phyloP scores from a whole-genome alignment of 129 eudicot species.

The Calendula officinalis region DNA sequence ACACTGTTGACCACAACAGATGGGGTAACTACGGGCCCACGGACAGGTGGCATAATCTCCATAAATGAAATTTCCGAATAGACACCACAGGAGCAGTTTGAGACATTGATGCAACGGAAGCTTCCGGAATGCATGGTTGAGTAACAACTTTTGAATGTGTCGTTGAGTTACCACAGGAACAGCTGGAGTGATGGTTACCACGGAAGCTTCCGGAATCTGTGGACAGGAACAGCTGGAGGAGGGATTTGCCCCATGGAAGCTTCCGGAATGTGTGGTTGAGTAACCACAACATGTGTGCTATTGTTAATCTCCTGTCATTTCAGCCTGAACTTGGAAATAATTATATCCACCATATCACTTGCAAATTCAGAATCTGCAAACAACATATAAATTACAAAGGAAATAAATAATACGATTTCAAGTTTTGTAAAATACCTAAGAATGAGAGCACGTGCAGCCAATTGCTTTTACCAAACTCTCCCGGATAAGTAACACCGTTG shows the following conservation, averaged over 20 bases:
- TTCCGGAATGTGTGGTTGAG: not conserved
- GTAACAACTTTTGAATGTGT: slow-evolving; percentile 9
- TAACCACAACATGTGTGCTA: slow-evolving; percentile 14
- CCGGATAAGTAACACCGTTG: slow-evolving; percentile 39
- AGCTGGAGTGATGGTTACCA: not conserved
- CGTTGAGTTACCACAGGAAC: not conserved
- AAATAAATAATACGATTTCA: not conserved
- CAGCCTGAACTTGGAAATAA: slow-evolving; percentile 41
- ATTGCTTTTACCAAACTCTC: slow-evolving; percentile 45
- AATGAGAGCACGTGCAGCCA: slow-evolving; percentile 60
- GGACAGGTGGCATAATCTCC: not conserved
- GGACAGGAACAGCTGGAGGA: slow-evolving; percentile 2
- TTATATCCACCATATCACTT: slow-evolving; percentile 34
- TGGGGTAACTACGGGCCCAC: not conserved
- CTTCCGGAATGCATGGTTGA: slow-evolving; percentile 5
- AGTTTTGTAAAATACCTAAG: slow-evolving; percentile 38
- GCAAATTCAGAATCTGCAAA: slow-evolving; percentile 42
- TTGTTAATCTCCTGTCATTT: slow-evolving; percentile 16
- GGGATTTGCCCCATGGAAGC: not conserved
- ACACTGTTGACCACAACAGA: slow-evolving; percentile 8
- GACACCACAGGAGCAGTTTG: not conserved
- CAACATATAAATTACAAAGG: not conserved
- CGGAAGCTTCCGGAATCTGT: not conserved
- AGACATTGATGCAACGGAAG: slow-evolving; percentile 1
- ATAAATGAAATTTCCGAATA: not conserved